Base-by-base conservation (phyloP, 352 stramenopile species). In the Phytophthora sp. region DNA sequence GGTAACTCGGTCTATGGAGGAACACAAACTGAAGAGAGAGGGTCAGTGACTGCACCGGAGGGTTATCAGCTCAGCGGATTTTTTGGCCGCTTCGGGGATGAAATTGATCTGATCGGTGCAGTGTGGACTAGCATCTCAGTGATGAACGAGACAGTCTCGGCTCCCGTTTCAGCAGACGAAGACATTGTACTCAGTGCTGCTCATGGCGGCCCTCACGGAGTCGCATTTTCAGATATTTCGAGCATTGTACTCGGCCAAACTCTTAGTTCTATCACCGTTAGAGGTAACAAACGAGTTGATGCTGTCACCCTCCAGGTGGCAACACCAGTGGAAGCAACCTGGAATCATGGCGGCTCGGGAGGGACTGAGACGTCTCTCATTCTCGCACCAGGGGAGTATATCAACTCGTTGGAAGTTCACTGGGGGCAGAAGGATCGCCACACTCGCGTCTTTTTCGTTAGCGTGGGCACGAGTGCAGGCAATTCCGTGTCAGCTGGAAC, bases 361-460 rank as follows among this genome's bases (percentile, higher is more conserved):
- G 74, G 74, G 24, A 69, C 15, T 2, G 54, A 57, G 2, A 38
- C 44, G n/a, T 75, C 68, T 13, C 59, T 84, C 8, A 57, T 68
- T 52, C 62, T 84, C 7, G 62, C 37, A 17, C 46, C 51, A 5
- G 72, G 64, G 9, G 54, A 62, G 26, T 58, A 50, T 37, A 50
- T 58, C 12, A 58, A 34, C 24, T 49, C 51, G 5, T 52, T 79
- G 28, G 69, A 83, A 59, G 15, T 67, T 2, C 74, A 83, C 54
- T 70, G 59, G 63, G 71, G 27, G 15, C 63, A 75, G 74, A 64
- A 78, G 13, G 38, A 45, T 44, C 30, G 51, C 5, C 31, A 43
- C 28, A 80, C 70, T 24, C 63, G 71, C n/a, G 66, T 78, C 21
- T 83, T 78, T 53, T 80, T 71, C 54, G 24, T 78, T 24, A 72